Percentiles rank a stretch among this genome's conserved stretches.
These are phyloP conservation scores for Fusarium nodosum DNA, from an alignment of 2,329 filamentous ascomycete species.

Conservation along the genomic window DNA sequence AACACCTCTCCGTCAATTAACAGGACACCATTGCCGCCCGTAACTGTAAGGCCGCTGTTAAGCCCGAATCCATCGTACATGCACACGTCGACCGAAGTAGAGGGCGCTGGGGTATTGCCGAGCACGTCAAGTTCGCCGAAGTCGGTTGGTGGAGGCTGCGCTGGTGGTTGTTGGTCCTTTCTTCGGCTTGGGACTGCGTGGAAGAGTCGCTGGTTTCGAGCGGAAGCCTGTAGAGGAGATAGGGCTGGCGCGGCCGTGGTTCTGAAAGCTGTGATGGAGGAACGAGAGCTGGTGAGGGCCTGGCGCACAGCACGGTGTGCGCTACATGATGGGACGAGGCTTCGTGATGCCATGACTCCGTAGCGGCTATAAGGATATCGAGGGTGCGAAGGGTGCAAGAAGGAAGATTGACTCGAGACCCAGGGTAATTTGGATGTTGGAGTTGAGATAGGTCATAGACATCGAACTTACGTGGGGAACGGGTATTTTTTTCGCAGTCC, in stretches of 20 bases:
- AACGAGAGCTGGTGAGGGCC: conserved; percentile 35
- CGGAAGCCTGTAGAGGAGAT: conserved; percentile 4
- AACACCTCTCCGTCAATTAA: conserved; percentile 91
- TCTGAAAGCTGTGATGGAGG: conserved; percentile 34
- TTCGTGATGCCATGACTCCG: conserved; percentile 43
- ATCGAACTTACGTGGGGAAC: conserved; percentile 41
- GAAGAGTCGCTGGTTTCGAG: conserved; percentile 33
- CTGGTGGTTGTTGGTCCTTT: conserved; percentile 47
- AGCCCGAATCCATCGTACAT: conserved; percentile 86
- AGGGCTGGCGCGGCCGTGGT: conserved; percentile 5
- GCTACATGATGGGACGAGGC: conserved; percentile 38
- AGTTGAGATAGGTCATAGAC: conserved; percentile 16
- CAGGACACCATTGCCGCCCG: conserved; percentile 78
- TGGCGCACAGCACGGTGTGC: conserved; percentile 43
- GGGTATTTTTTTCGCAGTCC: conserved; percentile 47
- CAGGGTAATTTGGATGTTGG: conserved; percentile 9
- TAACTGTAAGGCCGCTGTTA: conserved; percentile 81
- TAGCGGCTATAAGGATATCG: background rate
- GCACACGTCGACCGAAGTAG: conserved; percentile 87
- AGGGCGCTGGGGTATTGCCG: conserved; percentile 78
- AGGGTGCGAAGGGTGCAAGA: background rate
- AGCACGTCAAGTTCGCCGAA: conserved; percentile 85
- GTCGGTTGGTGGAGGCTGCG: conserved; percentile 65
- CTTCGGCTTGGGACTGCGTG: conserved; percentile 38
- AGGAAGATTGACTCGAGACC: conserved; percentile 6